These are phyloP conservation scores for Tillandsia fasciculata DNA, from an alignment of 176 grass and related monocot genomes.

Conservation along the genomic window DNA sequence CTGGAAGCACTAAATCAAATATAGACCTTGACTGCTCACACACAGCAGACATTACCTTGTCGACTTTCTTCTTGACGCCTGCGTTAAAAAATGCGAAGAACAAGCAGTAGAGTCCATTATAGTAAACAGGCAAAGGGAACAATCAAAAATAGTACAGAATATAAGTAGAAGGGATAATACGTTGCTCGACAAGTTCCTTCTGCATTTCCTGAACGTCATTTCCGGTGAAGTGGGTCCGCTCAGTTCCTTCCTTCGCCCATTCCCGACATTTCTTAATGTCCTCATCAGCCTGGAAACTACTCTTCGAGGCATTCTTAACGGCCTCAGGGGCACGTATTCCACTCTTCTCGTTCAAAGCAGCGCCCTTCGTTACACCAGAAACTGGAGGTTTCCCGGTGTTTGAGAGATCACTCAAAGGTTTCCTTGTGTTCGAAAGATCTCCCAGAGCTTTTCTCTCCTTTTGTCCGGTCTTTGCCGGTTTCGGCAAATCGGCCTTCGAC, in stretches of 20 bases:
- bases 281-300: too few relatives aligned
- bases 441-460: conserved; percentile 8
- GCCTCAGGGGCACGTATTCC: too few relatives aligned
- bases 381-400: conserved; percentile 30
- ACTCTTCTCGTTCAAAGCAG: too few relatives aligned
- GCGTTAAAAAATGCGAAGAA: neutral
- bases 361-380: too few relatives aligned
- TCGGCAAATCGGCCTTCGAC: conserved; percentile 34
- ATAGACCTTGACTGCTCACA: conserved; percentile 21
- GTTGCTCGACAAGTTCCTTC: conserved; percentile 29
- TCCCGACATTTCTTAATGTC: too few relatives aligned
- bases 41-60: conserved; percentile 32
- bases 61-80: conserved; percentile 64
- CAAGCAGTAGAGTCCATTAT: neutral
- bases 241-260: neutral
- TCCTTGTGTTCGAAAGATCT: neutral
- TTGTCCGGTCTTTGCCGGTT: conserved; percentile 30
- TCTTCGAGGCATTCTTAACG: too few relatives aligned
- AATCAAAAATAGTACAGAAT: neutral
- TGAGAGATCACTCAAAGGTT: conserved; percentile 43
- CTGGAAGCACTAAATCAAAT: conserved; percentile 30
- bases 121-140: conserved; percentile 10
- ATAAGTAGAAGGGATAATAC: conserved; percentile 22
- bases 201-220: conserved; percentile 42
- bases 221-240: conserved; percentile 35